A percentile compares a stretch with the other conserved stretches of the same genome.
These are phyloP conservation scores for Pezicula radicicola DNA, from an alignment of 2,329 filamentous ascomycete species.

Conservation along the genomic window DNA sequence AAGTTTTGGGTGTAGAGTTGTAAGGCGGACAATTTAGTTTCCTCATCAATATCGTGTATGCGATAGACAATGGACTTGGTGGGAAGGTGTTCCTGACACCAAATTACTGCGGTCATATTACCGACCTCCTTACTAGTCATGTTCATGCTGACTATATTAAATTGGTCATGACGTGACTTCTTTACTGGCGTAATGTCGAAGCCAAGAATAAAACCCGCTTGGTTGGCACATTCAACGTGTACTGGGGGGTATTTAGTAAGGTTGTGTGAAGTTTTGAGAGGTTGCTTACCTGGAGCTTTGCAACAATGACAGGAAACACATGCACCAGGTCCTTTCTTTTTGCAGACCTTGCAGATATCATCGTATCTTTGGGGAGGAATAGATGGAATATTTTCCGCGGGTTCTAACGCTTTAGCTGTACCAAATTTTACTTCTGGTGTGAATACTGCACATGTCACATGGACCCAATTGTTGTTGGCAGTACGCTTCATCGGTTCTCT, in stretches of 20 bases:
- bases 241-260: slow-evolving; percentile 33
- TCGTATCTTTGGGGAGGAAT: slow-evolving; percentile 73
- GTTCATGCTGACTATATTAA: slow-evolving; percentile 73
- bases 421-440: slow-evolving; percentile 92
- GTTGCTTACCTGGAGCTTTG: slow-evolving; percentile 40
- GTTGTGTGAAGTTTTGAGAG: not conserved
- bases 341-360: slow-evolving; percentile 81
- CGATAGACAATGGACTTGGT: slow-evolving; percentile 71
- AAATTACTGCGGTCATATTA: slow-evolving; percentile 79
- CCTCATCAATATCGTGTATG: slow-evolving; percentile 73
- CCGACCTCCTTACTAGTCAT: slow-evolving; percentile 65
- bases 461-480: slow-evolving; percentile 96
- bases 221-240: slow-evolving; percentile 88
- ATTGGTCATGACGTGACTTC: slow-evolving; percentile 77
- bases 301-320: slow-evolving; percentile 82
- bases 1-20: slow-evolving; percentile 86
- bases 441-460: slow-evolving; percentile 90
- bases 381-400: slow-evolving; percentile 85
- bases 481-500: slow-evolving; percentile 92
- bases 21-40: slow-evolving; percentile 72
- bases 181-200: slow-evolving; percentile 92
- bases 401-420: slow-evolving; percentile 75
- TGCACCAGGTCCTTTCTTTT: slow-evolving; percentile 62
- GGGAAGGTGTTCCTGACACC: slow-evolving; percentile 85
- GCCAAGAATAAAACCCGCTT: slow-evolving; percentile 77